These are phyloP conservation scores for Populus davidiana DNA, from an alignment of 345 rosid species.

Conservation along the genomic window DNA sequence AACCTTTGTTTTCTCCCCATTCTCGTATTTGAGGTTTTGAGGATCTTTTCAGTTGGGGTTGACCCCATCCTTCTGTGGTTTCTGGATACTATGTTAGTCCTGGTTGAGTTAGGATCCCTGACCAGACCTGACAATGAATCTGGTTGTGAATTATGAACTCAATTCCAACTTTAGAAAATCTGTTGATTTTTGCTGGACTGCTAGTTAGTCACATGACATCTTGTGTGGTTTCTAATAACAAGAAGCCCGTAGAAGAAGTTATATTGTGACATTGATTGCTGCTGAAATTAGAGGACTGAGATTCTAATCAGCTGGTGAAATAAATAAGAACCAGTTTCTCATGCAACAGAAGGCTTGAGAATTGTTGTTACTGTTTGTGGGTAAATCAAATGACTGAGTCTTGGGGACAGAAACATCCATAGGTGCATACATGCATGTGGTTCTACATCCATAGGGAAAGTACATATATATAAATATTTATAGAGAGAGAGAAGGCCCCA, in stretches of 20 bases:
- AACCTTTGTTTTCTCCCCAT: not conserved
- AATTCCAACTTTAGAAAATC: not conserved
- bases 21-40: not conserved
- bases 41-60: not conserved
- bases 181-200: not conserved
- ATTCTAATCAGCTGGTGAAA: not conserved
- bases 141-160: not conserved
- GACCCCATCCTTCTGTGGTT: not conserved
- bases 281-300: not conserved
- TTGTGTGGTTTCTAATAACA: not conserved
- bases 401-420: not conserved
- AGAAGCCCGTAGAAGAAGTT: not conserved
- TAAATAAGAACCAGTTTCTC: not conserved
- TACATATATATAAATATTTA: not conserved
- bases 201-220: not conserved
- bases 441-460: not conserved
- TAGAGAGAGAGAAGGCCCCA: too few relatives aligned
- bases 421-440: not conserved
- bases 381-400: not conserved
- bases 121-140: not conserved
- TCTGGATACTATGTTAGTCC: not conserved
- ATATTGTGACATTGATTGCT: not conserved
- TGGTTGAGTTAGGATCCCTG: not conserved
- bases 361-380: not conserved
- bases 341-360: not conserved